These are phyloP conservation scores for Pyracantha coccinea DNA, from an alignment of 331 rosid genomes.

Conservation along the genomic window DNA sequence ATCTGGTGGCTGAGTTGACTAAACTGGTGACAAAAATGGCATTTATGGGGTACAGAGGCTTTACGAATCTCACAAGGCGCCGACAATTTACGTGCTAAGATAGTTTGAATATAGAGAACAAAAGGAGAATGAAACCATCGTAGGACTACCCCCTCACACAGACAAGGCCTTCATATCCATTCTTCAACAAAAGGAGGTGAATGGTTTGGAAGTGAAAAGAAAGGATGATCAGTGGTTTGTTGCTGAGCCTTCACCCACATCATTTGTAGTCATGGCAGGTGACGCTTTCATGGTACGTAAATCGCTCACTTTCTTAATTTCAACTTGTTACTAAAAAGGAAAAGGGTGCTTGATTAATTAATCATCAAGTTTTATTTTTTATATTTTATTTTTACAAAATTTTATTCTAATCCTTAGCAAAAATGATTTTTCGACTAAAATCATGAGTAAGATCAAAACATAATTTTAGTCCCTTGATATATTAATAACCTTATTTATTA, in stretches of 20 bases:
- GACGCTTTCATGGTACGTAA: not conserved
- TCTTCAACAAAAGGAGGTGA: slow-evolving; percentile 12
- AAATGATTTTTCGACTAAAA: no score
- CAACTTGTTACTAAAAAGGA: no score
- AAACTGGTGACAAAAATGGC: slow-evolving; percentile 16
- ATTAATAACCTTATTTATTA: no score
- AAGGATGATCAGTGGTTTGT: slow-evolving; percentile 19
- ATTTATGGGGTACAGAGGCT: slow-evolving; percentile 14
- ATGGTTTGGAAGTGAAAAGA: slow-evolving; percentile 15
- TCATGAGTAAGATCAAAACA: no score
- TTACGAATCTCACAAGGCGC: not conserved
- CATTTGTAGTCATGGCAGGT: slow-evolving; percentile 2
- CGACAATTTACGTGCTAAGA: slow-evolving; percentile 8
- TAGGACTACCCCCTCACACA: slow-evolving; percentile 15
- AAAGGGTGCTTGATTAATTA: not conserved
- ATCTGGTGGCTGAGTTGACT: not conserved
- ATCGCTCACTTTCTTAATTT: no score
- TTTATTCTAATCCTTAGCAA: no score
- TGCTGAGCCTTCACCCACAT: slow-evolving; percentile 3
- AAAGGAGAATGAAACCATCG: not conserved
- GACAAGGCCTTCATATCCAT: slow-evolving; percentile 15
- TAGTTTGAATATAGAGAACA: not conserved
- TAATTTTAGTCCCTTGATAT: no score
- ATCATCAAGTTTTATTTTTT: no score
- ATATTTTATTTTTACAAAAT: no score